phyloP scores from a whole-genome alignment of 257 asterid species.

The Nicotiana benthamiana region DNA sequence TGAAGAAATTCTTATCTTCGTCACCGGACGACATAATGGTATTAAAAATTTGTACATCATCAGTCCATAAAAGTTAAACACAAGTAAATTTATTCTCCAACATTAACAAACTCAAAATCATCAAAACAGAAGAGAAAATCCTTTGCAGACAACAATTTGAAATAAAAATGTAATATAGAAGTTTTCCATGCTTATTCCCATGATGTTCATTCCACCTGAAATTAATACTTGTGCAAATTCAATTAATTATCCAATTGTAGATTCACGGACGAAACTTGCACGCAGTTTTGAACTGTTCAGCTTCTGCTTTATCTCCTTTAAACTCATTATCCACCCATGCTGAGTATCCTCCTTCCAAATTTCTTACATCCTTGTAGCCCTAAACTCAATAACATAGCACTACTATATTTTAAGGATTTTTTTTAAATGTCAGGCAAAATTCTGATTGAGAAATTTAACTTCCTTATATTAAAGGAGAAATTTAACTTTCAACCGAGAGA shows the following conservation, averaged over 20 bases:
- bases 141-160: neutral
- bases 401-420: neutral
- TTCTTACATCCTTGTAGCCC: constrained; percentile 16
- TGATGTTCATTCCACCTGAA: neutral
- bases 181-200: neutral
- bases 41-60: too few species aligned
- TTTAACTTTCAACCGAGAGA: too few species aligned
- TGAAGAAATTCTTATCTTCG: too few species aligned
- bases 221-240: neutral
- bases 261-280: constrained; percentile 18
- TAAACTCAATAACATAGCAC: neutral
- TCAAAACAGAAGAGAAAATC: neutral
- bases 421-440: neutral
- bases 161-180: neutral
- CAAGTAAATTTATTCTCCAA: neutral
- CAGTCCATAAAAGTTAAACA: too few species aligned
- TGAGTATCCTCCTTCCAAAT: constrained; percentile 19
- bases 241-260: neutral
- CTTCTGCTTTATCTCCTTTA: constrained; percentile 12
- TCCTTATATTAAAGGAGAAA: neutral
- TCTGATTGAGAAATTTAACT: neutral
- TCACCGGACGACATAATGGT: too few species aligned
- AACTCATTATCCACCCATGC: constrained; percentile 19
- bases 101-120: neutral
- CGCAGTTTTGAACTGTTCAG: constrained; percentile 15